Evolutionary conservation across 306 rosid genomes (phyloP).

Genomic region (Cicer cuneatum): DNA sequence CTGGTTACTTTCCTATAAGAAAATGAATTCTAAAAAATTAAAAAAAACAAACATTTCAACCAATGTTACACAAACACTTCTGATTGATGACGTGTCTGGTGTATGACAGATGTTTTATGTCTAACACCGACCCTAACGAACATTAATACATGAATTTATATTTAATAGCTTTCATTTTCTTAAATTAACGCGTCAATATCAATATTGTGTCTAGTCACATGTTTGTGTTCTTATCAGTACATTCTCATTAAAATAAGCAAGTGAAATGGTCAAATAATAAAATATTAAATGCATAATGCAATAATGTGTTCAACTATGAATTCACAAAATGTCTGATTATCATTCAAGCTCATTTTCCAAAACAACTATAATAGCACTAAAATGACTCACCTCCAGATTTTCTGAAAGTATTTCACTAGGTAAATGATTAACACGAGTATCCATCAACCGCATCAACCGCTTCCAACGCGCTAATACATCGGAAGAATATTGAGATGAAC

Average conservation of each 20-base stretch:
- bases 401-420: constrained; percentile 36
- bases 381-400: constrained; percentile 54
- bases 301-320: constrained; percentile 1
- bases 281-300: not conserved
- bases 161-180: too few species aligned
- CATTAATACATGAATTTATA: too few species aligned
- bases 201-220: too few species aligned
- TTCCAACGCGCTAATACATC: constrained; percentile 45
- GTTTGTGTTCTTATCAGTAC: too few species aligned
- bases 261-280: not conserved
- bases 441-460: constrained; percentile 42
- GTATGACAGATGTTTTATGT: too few species aligned
- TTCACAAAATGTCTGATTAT: not conserved
- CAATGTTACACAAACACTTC: too few species aligned
- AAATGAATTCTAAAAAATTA: not conserved
- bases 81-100: too few species aligned
- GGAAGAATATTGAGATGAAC: constrained; percentile 41
- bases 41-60: too few species aligned
- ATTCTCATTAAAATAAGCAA: not conserved
- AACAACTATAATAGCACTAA: constrained; percentile 17
- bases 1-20: constrained; percentile 50
- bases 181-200: too few species aligned
- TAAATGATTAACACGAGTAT: constrained; percentile 40
- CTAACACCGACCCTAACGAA: too few species aligned
- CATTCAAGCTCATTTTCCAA: not conserved